Percentiles rank a stretch among this genome's conserved stretches.
phyloP scores from a whole-genome alignment of 768 basidiomycete species.

The Pleurotus sapidus region DNA sequence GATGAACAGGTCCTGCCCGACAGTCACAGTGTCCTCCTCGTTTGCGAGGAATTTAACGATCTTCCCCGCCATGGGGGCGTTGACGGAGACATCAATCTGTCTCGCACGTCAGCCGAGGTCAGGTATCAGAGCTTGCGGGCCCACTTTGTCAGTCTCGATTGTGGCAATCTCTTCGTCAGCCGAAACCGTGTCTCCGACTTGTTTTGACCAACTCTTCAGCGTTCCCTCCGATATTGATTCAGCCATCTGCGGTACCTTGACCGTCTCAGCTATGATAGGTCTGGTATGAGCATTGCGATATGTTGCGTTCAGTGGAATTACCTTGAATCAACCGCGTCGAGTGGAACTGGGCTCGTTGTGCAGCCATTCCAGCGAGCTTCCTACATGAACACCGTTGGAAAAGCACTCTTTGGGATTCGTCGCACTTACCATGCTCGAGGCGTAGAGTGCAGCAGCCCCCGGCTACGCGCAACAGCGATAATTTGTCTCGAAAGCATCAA shows the following conservation, averaged over 20 bases:
- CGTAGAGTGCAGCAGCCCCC: slow-evolving; percentile 38
- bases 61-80: slow-evolving; percentile 84
- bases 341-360: slow-evolving; percentile 63
- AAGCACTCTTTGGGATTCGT: slow-evolving; percentile 1
- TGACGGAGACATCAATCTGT: slow-evolving; percentile 97
- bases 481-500: slow-evolving; percentile 72
- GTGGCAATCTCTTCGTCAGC: slow-evolving; percentile 96
- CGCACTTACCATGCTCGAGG: slow-evolving; percentile 47
- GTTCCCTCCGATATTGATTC: slow-evolving; percentile 99
- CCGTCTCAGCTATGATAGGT: slow-evolving; percentile 63
- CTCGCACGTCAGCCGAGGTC: slow-evolving; percentile 9
- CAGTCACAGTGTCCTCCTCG: slow-evolving; percentile 92
- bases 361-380: slow-evolving; percentile 42
- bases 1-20: slow-evolving; percentile 92
- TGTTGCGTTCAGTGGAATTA: slow-evolving; percentile 26
- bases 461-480: slow-evolving; percentile 61
- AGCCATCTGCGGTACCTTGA: slow-evolving; percentile 97
- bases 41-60: slow-evolving; percentile 83
- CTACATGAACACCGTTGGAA: slow-evolving; percentile 22
- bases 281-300: not conserved
- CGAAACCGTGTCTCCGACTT: slow-evolving; percentile 87
- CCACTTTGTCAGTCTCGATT: slow-evolving; percentile 98
- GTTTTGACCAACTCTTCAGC: slow-evolving; percentile 90
- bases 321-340: slow-evolving; percentile 69
- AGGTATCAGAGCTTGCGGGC: slow-evolving; percentile 11